Evolutionary conservation across 108 stramenopile species (phyloP).

Genomic region (Nitzschia sp.): DNA sequence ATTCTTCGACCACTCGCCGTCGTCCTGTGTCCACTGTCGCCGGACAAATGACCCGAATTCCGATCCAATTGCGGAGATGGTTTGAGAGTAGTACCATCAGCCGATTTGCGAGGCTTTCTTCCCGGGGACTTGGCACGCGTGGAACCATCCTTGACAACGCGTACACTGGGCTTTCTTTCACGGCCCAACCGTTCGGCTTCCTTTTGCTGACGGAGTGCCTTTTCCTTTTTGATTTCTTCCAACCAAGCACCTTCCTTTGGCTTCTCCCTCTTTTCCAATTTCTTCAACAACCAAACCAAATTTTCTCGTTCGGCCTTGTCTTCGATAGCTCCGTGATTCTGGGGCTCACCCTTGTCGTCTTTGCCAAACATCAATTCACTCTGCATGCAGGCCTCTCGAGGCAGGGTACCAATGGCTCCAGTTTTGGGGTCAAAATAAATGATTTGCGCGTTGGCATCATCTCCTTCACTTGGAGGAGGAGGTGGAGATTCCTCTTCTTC

Average conservation of each 20-base stretch:
- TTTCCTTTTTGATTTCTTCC: conserved; percentile 33
- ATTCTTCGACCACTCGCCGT: not conserved
- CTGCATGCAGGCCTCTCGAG: not conserved
- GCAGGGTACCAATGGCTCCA: conserved; percentile 18
- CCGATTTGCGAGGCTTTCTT: not conserved
- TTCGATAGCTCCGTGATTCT: conserved; percentile 21
- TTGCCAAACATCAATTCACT: conserved; percentile 21
- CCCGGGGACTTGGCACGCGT: not conserved
- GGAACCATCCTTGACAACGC: not conserved
- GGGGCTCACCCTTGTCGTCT: conserved; percentile 17
- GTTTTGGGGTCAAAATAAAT: conserved; percentile 41
- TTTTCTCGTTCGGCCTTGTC: conserved; percentile 24
- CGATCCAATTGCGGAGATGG: too few relatives aligned
- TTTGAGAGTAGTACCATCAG: too few relatives aligned
- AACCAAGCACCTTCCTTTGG: conserved; percentile 30
- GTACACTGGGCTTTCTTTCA: not conserved
- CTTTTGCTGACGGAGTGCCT: conserved; percentile 10
- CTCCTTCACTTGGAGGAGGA: conserved; percentile 7
- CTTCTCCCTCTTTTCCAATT: conserved; percentile 20
- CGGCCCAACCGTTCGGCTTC: not conserved
- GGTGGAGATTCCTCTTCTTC: conserved; percentile 4
- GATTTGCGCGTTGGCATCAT: conserved; percentile 15
- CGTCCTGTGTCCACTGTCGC: not conserved
- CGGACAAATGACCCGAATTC: not conserved
- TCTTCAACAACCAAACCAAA: conserved; percentile 27